Base-by-base conservation (phyloP, 1,139 yeast species). In the Saccharomycopsis hybrid region DNA sequence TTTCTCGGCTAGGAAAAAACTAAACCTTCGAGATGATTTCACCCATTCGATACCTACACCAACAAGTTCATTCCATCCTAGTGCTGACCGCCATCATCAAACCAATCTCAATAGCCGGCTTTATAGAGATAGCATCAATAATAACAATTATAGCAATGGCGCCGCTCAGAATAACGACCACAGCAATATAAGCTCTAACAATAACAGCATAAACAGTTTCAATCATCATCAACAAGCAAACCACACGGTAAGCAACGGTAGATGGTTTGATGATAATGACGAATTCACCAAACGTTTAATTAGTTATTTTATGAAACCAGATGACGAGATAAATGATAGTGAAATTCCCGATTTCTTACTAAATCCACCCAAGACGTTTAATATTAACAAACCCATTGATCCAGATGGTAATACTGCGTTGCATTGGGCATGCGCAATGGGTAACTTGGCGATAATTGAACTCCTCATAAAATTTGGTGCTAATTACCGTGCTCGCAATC, bases 351-450 rank as follows among this genome's bases (percentile, higher is more conserved):
- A 77, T 45, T 83, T 83, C 56, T 67, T 90, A 41, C 74, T 78
- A 48, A 90, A 95, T 1, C 43, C 45, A 18, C 96, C 97, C 0
- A 70, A 73, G 27, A 88, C 86, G 58, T 85, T 88, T 59, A 83
- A 89, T 58, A 77, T 85, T 56, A 85, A 86, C 65, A 85, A 78
- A 56, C 77, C 92, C 5, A 88, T 92, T 49, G 98, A 92, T 62
- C 95, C 88, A 53, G 97, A 92, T 63, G 95, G 96, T 1, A 96
- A 92, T 61, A 86, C 97, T 0, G 90, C 96, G 0, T 79, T 92
- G 58, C 97, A 92, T 65, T 90, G 97, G 97, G 96, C 97, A 0
- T 85, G 96, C 43, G 85, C 97, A 0, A 83, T 92, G 73, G 97
- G 97, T 3, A 81, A 83, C 58, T 69, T 81, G 44, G 78, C 77